phyloP scores from a whole-genome alignment of 2,329 filamentous ascomycete species.

The Epichloe typhina region DNA sequence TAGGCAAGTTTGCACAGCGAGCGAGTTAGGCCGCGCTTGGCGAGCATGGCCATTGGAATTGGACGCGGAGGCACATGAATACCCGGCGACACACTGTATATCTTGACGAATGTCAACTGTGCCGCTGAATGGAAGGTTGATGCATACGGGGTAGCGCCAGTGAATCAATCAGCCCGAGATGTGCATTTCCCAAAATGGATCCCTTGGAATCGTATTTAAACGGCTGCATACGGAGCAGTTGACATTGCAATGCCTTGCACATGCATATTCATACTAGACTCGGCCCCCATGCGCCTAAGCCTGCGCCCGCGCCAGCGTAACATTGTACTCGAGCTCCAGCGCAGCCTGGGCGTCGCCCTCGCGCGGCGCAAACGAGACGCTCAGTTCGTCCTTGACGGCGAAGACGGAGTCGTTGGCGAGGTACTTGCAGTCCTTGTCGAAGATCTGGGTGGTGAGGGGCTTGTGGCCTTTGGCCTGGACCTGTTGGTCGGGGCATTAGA shows the following conservation, averaged over 20 bases:
- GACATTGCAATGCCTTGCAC: too few relatives aligned
- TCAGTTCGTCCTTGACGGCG: conserved; percentile 38
- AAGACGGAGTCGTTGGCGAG: conserved; percentile 40
- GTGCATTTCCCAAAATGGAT: too few relatives aligned
- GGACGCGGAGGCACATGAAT: too few relatives aligned
- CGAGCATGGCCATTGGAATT: too few relatives aligned
- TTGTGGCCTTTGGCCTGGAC: conserved; percentile 45
- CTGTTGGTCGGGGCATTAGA: conserved; percentile 7
- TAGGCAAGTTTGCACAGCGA: too few relatives aligned
- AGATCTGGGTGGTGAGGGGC: conserved; percentile 60
- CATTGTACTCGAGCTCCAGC: conserved; percentile 49
- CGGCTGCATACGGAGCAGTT: not conserved
- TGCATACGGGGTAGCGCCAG: too few relatives aligned
- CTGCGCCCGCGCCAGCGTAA: conserved; percentile 27
- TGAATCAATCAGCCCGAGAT: too few relatives aligned
- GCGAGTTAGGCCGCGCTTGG: too few relatives aligned
- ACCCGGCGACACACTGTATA: too few relatives aligned
- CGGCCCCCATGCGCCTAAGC: not conserved
- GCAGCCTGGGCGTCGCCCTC: conserved; percentile 31
- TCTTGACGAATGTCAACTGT: too few relatives aligned
- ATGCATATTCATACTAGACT: not conserved
- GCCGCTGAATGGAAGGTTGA: too few relatives aligned
- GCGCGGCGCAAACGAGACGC: conserved; percentile 27
- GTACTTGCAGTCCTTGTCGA: conserved; percentile 53
- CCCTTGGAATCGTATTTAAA: not conserved